Evolutionary conservation across 495 filamentous ascomycete genomes (phyloP).

Genomic region (Diplogelasinospora grovesii): DNA sequence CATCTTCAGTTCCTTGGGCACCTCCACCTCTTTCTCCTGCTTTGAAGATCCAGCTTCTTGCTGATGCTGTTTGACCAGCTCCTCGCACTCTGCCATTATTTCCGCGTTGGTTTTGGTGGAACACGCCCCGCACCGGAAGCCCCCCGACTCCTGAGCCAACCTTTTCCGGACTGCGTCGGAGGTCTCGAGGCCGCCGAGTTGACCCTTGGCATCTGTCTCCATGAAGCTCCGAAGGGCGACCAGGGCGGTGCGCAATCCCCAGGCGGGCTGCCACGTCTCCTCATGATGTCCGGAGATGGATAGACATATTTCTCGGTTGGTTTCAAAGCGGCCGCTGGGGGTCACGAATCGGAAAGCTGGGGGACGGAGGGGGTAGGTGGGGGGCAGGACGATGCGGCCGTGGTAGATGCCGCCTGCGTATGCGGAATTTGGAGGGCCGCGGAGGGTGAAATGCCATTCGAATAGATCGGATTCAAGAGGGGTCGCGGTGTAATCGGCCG

Average conservation of each 20-base stretch:
- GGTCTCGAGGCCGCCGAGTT: slow-evolving; percentile 83
- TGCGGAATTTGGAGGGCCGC: slow-evolving; percentile 73
- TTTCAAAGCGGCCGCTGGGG: slow-evolving; percentile 86
- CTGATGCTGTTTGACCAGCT: slow-evolving; percentile 46
- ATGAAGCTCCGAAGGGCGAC: slow-evolving; percentile 66
- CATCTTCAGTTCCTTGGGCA: slow-evolving; percentile 55
- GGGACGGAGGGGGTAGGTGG: slow-evolving; percentile 81
- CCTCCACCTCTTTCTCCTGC: slow-evolving; percentile 39
- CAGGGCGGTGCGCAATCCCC: slow-evolving; percentile 80
- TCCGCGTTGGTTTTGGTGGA: slow-evolving; percentile 59
- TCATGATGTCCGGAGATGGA: slow-evolving; percentile 92
- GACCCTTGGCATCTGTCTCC: slow-evolving; percentile 67
- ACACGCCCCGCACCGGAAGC: slow-evolving; percentile 62
- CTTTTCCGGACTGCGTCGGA: slow-evolving; percentile 52
- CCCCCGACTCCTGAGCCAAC: slow-evolving; percentile 55
- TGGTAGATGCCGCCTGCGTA: slow-evolving; percentile 86
- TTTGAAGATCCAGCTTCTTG: too few species aligned
- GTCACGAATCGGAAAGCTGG: slow-evolving; percentile 93
- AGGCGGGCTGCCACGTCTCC: slow-evolving; percentile 97
- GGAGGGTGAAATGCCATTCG: slow-evolving; percentile 99
- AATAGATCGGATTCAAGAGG: slow-evolving; percentile 86
- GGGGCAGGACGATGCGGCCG: slow-evolving; percentile 86
- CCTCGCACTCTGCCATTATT: slow-evolving; percentile 62
- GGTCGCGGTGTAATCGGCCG: slow-evolving; percentile 71
- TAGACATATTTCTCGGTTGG: slow-evolving; percentile 95